These are phyloP conservation scores for Podospora pseudocomata DNA, from an alignment of 495 filamentous ascomycete genomes.

Conservation along the genomic window DNA sequence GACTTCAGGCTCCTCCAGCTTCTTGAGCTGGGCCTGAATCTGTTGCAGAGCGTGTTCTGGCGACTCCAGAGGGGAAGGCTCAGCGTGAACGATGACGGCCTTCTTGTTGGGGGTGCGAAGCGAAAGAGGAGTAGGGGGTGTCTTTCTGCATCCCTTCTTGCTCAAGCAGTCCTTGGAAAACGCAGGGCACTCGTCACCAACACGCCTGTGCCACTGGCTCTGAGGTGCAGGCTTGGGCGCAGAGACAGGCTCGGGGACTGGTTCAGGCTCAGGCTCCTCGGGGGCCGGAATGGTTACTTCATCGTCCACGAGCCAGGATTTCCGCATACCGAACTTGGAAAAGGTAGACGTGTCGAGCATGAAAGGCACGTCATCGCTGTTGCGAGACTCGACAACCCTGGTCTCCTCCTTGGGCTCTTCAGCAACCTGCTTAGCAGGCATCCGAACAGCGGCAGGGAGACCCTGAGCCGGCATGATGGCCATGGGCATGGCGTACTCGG, in stretches of 20 bases:
- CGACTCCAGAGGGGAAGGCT: slow-evolving; percentile 49
- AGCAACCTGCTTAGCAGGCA: slow-evolving; percentile 19
- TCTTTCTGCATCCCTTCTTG: slow-evolving; percentile 37
- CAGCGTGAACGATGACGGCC: slow-evolving; percentile 36
- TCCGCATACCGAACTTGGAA: slow-evolving; percentile 3
- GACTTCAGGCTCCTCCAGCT: slow-evolving; percentile 37
- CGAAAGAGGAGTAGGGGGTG: slow-evolving; percentile 49
- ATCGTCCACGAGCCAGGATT: slow-evolving; percentile 11
- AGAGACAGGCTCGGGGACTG: neutral
- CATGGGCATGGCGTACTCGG: slow-evolving; percentile 35
- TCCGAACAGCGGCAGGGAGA: slow-evolving; percentile 34
- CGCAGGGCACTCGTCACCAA: slow-evolving; percentile 51
- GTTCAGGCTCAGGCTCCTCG: neutral
- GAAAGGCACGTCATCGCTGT: slow-evolving; percentile 30
- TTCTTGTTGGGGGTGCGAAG: slow-evolving; percentile 35
- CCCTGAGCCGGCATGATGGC: slow-evolving; percentile 31
- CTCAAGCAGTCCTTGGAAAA: slow-evolving; percentile 47
- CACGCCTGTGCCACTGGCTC: slow-evolving; percentile 46
- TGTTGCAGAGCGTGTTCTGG: slow-evolving; percentile 45
- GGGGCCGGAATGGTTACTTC: slow-evolving; percentile 1
- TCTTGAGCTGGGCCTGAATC: slow-evolving; percentile 50
- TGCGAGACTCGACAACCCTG: slow-evolving; percentile 3
- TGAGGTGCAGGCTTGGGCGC: slow-evolving; percentile 22
- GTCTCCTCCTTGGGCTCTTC: slow-evolving; percentile 5
- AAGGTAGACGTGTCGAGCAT: slow-evolving; percentile 33